Base-by-base conservation (phyloP, 108 stramenopile genomes). In the Skeletonema tropicum region DNA sequence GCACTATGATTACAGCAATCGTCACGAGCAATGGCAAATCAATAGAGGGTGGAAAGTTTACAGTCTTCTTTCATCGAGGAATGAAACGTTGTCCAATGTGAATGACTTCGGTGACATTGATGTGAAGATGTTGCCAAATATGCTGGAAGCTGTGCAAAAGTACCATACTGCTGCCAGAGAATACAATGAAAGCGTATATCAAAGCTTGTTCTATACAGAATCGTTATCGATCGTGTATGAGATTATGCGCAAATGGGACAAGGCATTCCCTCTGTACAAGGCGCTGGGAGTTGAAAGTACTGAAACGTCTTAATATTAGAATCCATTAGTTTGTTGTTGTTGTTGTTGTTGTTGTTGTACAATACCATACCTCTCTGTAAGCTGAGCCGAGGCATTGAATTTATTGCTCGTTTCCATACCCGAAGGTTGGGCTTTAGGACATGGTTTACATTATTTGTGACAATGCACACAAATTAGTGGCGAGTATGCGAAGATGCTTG, bases 201-300 rank as follows among this genome's bases (percentile, higher is more conserved):
- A 5, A 6, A 5, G 1, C 35, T 35, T 35, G 0, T 8, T 1
- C 8, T 35, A 8, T 35, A 23, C 4, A 4, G 6, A 23, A 10
- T 4, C 52, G 0, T 7, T 55, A 6, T 55, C 52, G 2, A 55
- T 55, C 19, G 6, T 55, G 19, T 55, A 25, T 23, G 52, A 55
- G 25, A n/a, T 55, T 10, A 55, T 55, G 52, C 19, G 52, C 5
- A 55, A 55, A 55, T 55, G 52, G 52, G 52, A 55, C 52, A 23
- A 55, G 10, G 23, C 23, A 48, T 48, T 48, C 13, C 48, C 48
- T n/a, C 13, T 52, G 5, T 55, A 23, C 23, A 55, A 45, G 42
- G 9, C 38, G 11, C 38, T 39, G 10, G 38, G 38, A 39, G 11
- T 57, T 57, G 55, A 14, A 60, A 15, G 29, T 38, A 23, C 2